Percentiles rank a stretch among this genome's conserved stretches.
Evolutionary conservation across 805 yeast species (phyloP).

Genomic region (Groenewaldozyma salmanticensis): DNA sequence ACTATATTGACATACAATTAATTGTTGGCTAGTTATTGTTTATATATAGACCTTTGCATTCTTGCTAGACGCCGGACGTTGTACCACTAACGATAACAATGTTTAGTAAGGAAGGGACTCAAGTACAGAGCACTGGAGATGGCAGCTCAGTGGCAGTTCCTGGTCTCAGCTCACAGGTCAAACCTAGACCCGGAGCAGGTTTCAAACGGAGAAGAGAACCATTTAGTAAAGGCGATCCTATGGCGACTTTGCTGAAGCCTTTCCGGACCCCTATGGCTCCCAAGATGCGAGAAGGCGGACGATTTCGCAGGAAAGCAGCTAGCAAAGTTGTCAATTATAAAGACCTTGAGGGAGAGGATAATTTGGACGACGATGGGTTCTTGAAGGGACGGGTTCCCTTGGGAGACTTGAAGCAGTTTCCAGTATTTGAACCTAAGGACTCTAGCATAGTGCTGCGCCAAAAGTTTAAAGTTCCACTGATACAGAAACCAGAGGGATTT

Average conservation of each 20-base stretch:
- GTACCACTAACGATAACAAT: too few species aligned
- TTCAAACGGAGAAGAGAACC: too few species aligned
- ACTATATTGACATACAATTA: too few species aligned
- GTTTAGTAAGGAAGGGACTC: too few species aligned
- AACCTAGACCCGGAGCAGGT: too few species aligned
- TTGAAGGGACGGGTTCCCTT: neutral
- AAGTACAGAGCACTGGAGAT: too few species aligned
- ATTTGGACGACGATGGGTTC: constrained; percentile 2
- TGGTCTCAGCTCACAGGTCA: too few species aligned
- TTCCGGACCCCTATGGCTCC: constrained; percentile 7
- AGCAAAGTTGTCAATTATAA: constrained; percentile 5
- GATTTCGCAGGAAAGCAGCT: constrained; percentile 3
- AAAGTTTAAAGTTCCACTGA: constrained; percentile 14
- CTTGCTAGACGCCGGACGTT: too few species aligned
- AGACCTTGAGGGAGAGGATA: constrained; percentile 3
- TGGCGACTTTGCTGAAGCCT: constrained; percentile 11
- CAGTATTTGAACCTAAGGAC: constrained; percentile 8
- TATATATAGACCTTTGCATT: too few species aligned
- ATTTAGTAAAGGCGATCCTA: constrained; percentile 9
- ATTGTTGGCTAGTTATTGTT: too few species aligned
- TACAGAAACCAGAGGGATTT: constrained; percentile 11
- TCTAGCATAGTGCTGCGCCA: constrained; percentile 5
- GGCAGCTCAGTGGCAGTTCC: too few species aligned
- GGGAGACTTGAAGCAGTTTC: constrained; percentile 5
- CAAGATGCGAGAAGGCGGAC: neutral